Percentiles rank a stretch among this genome's conserved stretches.
Conservation (phyloP, 805 yeast genomes). For the Scheffersomyces amazonensis region DNA sequence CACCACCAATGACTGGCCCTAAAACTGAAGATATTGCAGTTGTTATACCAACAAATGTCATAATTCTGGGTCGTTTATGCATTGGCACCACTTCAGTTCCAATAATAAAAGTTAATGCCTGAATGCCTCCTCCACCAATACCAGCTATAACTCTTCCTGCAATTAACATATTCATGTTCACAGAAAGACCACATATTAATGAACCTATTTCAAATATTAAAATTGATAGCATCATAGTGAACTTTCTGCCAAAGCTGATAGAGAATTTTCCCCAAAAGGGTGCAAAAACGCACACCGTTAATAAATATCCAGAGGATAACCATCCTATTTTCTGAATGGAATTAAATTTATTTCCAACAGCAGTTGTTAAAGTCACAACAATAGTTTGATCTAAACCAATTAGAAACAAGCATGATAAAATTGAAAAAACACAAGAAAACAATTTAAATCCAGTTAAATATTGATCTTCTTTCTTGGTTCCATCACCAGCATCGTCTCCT, state of each 20-base stretch:
- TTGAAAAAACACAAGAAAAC: slow-evolving; percentile 18
- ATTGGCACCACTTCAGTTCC: slow-evolving; percentile 31
- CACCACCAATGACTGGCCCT: slow-evolving; percentile 69
- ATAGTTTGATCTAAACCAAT: slow-evolving; percentile 38
- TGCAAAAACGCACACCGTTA: slow-evolving; percentile 26
- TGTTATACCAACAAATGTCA: slow-evolving; percentile 33
- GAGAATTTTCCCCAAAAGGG: slow-evolving; percentile 33
- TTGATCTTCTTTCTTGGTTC: slow-evolving; percentile 33
- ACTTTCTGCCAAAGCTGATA: slow-evolving; percentile 32
- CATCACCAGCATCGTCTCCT: slow-evolving; percentile 40
- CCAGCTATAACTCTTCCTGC: slow-evolving; percentile 39
- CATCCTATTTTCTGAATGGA: slow-evolving; percentile 30
- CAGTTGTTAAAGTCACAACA: slow-evolving; percentile 26
- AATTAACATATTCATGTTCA: slow-evolving; percentile 30
- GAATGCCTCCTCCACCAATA: slow-evolving; percentile 37
- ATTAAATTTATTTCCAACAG: slow-evolving; percentile 31
- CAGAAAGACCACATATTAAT: slow-evolving; percentile 31
- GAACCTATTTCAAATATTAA: slow-evolving; percentile 17
- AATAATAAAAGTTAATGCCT: slow-evolving; percentile 24
- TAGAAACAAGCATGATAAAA: slow-evolving; percentile 25
- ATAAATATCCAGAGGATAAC: slow-evolving; percentile 31
- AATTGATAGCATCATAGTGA: slow-evolving; percentile 11
- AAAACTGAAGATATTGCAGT: slow-evolving; percentile 48
- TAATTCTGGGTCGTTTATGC: slow-evolving; percentile 30
- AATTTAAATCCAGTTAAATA: slow-evolving; percentile 25